Base-by-base conservation (phyloP, 2,329 filamentous ascomycete species). In the Alternaria triticina region DNA sequence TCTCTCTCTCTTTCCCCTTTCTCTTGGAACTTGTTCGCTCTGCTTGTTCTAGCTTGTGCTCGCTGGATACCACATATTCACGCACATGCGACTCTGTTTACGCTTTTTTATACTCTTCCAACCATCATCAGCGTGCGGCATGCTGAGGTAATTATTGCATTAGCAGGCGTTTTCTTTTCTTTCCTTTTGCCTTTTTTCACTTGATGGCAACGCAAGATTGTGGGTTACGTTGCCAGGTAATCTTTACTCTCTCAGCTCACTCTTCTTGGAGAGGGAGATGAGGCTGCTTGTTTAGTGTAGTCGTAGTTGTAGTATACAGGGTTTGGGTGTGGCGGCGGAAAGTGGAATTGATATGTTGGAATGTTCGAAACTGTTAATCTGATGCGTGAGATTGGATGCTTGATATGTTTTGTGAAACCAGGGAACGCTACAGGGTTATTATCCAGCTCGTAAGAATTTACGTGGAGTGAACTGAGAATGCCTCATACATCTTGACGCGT, bases 71-170 rank as follows among this genome's bases (percentile, higher is more conserved):
- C 59, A 54, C 40, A 57, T 22, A 57, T 47, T 46, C 40, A 59
- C 27, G 52, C 52, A 49, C 54, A 57, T 45, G 44, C 33, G 27
- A 54, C 51, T 36, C 22, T 30, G 12, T 40, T 22, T 22, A 23
- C 43, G 30, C 44, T 25, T 30, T 28, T 28, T 45, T 45, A 33
- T 33, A 30, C 40, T 52, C 56, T 50, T 51, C n/a, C 25, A 28
- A 47, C 43, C 40, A 45, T 58, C 28, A 57, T 45, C 43, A 62
- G 54, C 57, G 57, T 54, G 50, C 40, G 55, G 27, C 30, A 46
- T 60, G 58, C 58, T 60, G 58, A 60, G 58, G 50, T 60, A 60
- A 60, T 52, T 56, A 54, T 46, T 60, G 46, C 47, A 50, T 51
- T 43, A 52, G 46, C 33, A 44, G 55, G 55, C 45, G 44, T 58